Evolutionary conservation across 73 alveolate species (phyloP), one percentile per base, ranked within the genome.

Genomic region (Symbiodinium pilosum): DNA sequence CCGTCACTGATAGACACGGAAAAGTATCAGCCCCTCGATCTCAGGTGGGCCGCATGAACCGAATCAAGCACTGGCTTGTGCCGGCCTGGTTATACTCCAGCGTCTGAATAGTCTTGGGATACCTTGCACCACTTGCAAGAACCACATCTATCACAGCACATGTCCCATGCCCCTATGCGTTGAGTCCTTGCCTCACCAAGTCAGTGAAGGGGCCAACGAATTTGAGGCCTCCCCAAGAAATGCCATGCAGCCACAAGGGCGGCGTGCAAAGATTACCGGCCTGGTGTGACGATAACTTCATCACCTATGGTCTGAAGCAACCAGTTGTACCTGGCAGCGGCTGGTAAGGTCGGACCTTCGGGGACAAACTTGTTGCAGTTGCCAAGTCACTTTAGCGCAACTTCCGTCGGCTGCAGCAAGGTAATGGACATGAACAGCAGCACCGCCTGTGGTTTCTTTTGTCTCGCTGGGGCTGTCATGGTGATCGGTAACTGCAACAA

Each of bases 81-180:
- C 71, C 18, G 71, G 88, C 88, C 88, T 87, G 64, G 68, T 87
- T 81, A n/a, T 87, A 87, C 94, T 87, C 94, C 85, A 87, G 68
- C n/a, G 94, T 87, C 47, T 87, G 94, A 36, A 87, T 87, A 11
- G 94, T 87, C 85, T 87, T 87, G n/a, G 94, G 94, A 40, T 87
- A 87, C 94, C 94, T 87, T n/a, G 14, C 28, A 43, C 32, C 28
- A 21, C 71, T 7, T 28, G 56, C 84, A 21, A 69, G 39, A 3
- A 20, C 39, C 43, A 26, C 36, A 21, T 18, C 6, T 32, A 30
- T 28, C 36, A 68, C 9, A 68, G 32, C 83, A 68, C 14, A n/a
- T 9, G 28, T 26, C 41, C 83, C 38, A 68, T 18, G 9, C 12
- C 83, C 18, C 83, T 0, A 24, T 26, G 12, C 39, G 16, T 68